Evolutionary conservation across 2,329 filamentous ascomycete species (phyloP).

Genomic region (Aspergillus sp.): DNA sequence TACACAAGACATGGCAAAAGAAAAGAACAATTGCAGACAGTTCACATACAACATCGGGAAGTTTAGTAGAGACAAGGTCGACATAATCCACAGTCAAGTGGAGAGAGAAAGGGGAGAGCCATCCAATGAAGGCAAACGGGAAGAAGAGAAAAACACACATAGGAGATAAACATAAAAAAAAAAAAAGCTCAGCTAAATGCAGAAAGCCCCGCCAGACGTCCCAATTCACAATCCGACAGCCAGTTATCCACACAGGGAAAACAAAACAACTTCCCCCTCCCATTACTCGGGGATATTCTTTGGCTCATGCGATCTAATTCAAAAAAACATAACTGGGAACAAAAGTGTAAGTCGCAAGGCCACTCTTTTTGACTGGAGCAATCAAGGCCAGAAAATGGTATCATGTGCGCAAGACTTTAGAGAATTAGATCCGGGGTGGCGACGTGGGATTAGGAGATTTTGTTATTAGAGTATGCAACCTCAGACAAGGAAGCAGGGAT

Average conservation of each 20-base stretch:
- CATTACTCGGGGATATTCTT: slow-evolving; percentile 13
- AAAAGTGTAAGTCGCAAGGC: slow-evolving; percentile 27
- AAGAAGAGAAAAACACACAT: slow-evolving; percentile 1
- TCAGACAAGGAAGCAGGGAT: slow-evolving; percentile 21
- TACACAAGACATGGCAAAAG: slow-evolving; percentile 11
- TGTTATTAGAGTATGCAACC: slow-evolving; percentile 33
- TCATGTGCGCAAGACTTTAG: slow-evolving; percentile 34
- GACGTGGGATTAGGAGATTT: slow-evolving; percentile 35
- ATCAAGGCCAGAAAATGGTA: slow-evolving; percentile 36
- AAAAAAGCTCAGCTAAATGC: slow-evolving; percentile 20
- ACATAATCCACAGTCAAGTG: slow-evolving; percentile 15
- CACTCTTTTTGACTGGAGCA: slow-evolving; percentile 30
- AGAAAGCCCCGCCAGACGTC: slow-evolving; percentile 22
- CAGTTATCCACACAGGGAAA: slow-evolving; percentile 15
- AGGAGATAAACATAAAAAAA: slow-evolving; percentile 3
- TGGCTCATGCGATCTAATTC: slow-evolving; percentile 26
- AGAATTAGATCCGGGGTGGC: slow-evolving; percentile 33
- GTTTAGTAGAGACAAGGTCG: slow-evolving; percentile 10
- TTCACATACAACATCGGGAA: slow-evolving; percentile 22
- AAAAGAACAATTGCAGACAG: slow-evolving; percentile 16
- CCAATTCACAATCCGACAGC: slow-evolving; percentile 19
- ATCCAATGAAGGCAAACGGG: background rate
- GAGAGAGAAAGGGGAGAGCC: slow-evolving; percentile 6
- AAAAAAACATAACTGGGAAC: slow-evolving; percentile 21
- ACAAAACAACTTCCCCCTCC: slow-evolving; percentile 14